A percentile compares a stretch with the other conserved stretches of the same genome.
Conservation (phyloP, 2,329 filamentous ascomycete genomes). For the Stachybotrys elegans region DNA sequence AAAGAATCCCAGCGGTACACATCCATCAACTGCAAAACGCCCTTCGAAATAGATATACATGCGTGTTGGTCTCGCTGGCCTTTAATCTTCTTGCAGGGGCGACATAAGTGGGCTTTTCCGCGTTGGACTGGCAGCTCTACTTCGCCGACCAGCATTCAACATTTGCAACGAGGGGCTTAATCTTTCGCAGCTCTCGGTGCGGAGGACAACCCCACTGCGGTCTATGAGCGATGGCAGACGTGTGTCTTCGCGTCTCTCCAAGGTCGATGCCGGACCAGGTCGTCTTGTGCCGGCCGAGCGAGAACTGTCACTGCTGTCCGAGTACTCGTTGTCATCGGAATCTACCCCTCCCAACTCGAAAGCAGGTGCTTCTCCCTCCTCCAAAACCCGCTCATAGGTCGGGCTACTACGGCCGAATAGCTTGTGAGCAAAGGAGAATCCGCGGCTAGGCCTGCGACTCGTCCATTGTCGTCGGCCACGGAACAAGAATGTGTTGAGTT, state of each 20-base stretch:
- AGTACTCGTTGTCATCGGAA: constrained; percentile 59
- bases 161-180: constrained; percentile 53
- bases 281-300: too few species aligned
- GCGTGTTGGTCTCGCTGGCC: too few species aligned
- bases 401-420: constrained; percentile 55
- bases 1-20: too few species aligned
- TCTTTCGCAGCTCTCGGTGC: constrained; percentile 83
- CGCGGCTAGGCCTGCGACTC: constrained; percentile 37
- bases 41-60: too few species aligned
- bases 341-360: constrained; percentile 72
- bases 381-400: constrained; percentile 78
- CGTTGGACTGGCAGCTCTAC: constrained; percentile 52
- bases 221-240: constrained; percentile 45
- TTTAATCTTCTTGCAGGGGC: constrained; percentile 38
- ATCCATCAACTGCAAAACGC: too few species aligned
- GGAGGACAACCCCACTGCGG: constrained; percentile 67
- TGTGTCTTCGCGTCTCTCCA: constrained; percentile 48
- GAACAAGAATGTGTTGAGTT: too few species aligned
- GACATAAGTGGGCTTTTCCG: constrained; percentile 55
- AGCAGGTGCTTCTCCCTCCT: constrained; percentile 69
- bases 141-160: constrained; percentile 52
- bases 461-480: too few species aligned
- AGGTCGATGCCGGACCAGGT: constrained; percentile 59
- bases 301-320: constrained; percentile 55
- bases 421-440: constrained; percentile 53